Conservation (phyloP, 2,329 filamentous ascomycete species). For the Penicillium sp. region DNA sequence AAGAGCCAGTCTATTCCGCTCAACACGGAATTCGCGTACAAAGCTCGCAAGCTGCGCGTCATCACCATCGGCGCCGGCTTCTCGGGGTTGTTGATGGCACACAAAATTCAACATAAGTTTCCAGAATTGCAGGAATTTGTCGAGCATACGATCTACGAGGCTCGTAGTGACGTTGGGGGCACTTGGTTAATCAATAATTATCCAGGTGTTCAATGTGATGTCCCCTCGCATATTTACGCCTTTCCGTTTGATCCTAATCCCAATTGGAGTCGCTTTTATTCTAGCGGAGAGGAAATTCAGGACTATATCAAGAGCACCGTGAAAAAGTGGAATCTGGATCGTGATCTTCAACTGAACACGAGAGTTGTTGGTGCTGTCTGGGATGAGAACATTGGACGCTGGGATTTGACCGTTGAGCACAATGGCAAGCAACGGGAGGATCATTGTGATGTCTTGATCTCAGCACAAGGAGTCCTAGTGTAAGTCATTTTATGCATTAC, state of each 20-base stretch:
- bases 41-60: conserved; percentile 23
- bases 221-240: conserved; percentile 3
- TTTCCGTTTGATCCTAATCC: conserved; percentile 7
- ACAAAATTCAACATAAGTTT: conserved; percentile 45
- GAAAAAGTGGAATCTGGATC: conserved; percentile 45
- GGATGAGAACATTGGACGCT: conserved; percentile 29
- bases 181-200: conserved; percentile 19
- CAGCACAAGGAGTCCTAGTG: conserved; percentile 30
- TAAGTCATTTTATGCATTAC: conserved; percentile 15
- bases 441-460: conserved; percentile 30
- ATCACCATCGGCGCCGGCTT: conserved; percentile 27
- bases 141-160: conserved; percentile 49
- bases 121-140: conserved; percentile 35
- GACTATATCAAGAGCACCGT: conserved; percentile 28
- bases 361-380: conserved; percentile 45
- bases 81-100: conserved; percentile 44
- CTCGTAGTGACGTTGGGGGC: conserved; percentile 31
- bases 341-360: conserved; percentile 43
- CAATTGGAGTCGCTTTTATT: conserved; percentile 1
- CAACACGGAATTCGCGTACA: conserved; percentile 24
- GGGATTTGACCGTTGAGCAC: conserved; percentile 24
- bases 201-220: conserved; percentile 29
- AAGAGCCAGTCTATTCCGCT: conserved; percentile 1
- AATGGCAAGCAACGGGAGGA: conserved; percentile 21
- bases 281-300: conserved; percentile 5